Conservation (phyloP, 2,329 filamentous ascomycete species). For the Knufia petricola region DNA sequence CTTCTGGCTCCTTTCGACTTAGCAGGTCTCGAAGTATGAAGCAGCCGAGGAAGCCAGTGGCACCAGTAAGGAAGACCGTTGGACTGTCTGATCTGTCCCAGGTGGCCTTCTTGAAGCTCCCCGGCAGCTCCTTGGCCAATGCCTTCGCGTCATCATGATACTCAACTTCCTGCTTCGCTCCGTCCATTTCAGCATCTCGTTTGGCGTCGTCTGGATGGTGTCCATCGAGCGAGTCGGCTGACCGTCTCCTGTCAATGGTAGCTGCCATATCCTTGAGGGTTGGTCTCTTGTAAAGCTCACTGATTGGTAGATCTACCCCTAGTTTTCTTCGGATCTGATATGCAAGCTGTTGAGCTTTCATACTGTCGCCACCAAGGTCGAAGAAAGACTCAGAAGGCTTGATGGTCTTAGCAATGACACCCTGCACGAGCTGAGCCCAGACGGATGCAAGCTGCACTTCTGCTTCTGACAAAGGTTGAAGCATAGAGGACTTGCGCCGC, state of each 20-base stretch:
- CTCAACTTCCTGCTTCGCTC: slow-evolving; percentile 31
- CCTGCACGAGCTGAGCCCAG: slow-evolving; percentile 62
- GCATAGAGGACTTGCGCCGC: slow-evolving; percentile 40
- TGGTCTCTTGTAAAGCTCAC: slow-evolving; percentile 58
- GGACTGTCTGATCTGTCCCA: slow-evolving; percentile 27
- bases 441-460: slow-evolving; percentile 59
- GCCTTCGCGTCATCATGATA: slow-evolving; percentile 43
- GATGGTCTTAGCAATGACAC: slow-evolving; percentile 59
- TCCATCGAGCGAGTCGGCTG: slow-evolving; percentile 24
- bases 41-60: slow-evolving; percentile 79
- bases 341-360: slow-evolving; percentile 72
- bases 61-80: slow-evolving; percentile 75
- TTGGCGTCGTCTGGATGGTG: slow-evolving; percentile 39
- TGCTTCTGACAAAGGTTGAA: slow-evolving; percentile 39
- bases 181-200: slow-evolving; percentile 30
- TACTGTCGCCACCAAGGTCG: slow-evolving; percentile 69
- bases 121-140: slow-evolving; percentile 41
- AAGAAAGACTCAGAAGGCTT: slow-evolving; percentile 59
- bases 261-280: slow-evolving; percentile 49
- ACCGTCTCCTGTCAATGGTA: slow-evolving; percentile 38
- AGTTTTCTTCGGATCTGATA: slow-evolving; percentile 57
- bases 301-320: slow-evolving; percentile 56
- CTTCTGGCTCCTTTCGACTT: slow-evolving; percentile 43
- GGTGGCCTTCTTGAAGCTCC: slow-evolving; percentile 28
- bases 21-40: slow-evolving; percentile 71